Conservation (phyloP, 805 yeast genomes). For the Candida sithepensis region DNA sequence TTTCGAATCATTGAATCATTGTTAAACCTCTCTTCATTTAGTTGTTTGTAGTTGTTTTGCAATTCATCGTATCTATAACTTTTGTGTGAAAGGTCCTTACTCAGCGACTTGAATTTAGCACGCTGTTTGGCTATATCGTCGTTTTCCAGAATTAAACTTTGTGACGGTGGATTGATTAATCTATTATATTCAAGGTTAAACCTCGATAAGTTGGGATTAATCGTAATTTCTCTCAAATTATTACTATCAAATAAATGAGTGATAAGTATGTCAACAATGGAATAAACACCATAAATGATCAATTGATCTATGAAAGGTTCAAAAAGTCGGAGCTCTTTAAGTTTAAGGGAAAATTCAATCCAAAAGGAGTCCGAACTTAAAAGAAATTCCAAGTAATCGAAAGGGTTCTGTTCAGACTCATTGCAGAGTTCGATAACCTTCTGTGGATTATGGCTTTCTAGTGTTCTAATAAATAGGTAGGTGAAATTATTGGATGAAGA, state of each 20-base stretch:
- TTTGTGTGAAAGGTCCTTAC: slow-evolving; percentile 14
- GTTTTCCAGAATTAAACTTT: background rate
- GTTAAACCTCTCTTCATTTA: slow-evolving; percentile 31
- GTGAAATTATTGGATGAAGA: slow-evolving; percentile 12
- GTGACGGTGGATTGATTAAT: slow-evolving; percentile 1
- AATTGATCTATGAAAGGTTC: slow-evolving; percentile 15
- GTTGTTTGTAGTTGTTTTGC: slow-evolving; percentile 30
- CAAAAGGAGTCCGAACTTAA: slow-evolving; percentile 18
- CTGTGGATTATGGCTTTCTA: slow-evolving; percentile 18
- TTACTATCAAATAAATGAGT: slow-evolving; percentile 5
- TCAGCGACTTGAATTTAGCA: slow-evolving; percentile 9
- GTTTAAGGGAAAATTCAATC: slow-evolving; percentile 12
- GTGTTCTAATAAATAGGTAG: slow-evolving; percentile 21
- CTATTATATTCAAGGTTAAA: slow-evolving; percentile 12
- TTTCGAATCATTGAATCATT: slow-evolving; percentile 22
- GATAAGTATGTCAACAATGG: slow-evolving; percentile 20
- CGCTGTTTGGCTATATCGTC: slow-evolving; percentile 8
- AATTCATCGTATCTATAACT: slow-evolving; percentile 24
- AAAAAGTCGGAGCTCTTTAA: slow-evolving; percentile 8
- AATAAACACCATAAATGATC: slow-evolving; percentile 24
- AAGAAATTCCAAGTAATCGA: slow-evolving; percentile 9
- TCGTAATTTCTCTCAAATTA: background rate
- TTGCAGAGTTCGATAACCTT: slow-evolving; percentile 12
- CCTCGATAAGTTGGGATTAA: slow-evolving; percentile 4
- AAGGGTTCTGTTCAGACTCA: slow-evolving; percentile 7